A percentile compares a stretch with the other conserved stretches of the same genome.
phyloP scores from a whole-genome alignment of 495 filamentous ascomycete genomes.

The Tuber calosporum region DNA sequence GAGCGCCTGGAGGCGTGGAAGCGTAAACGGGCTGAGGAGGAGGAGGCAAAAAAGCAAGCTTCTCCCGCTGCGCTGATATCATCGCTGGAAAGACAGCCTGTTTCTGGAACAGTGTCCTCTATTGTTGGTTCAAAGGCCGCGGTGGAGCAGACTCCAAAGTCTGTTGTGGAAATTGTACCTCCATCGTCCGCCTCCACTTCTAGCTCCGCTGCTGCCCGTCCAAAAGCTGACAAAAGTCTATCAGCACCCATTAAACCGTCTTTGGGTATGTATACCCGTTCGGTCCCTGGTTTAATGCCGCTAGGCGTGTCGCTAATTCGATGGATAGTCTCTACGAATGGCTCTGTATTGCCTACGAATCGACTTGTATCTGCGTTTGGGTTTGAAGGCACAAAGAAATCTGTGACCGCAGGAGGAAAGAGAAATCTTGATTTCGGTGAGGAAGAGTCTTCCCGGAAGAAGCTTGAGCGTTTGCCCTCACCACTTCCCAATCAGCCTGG shows the following conservation, averaged over 20 bases:
- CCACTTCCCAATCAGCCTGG: slow-evolving; percentile 57
- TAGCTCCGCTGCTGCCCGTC: slow-evolving; percentile 46
- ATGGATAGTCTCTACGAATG: slow-evolving; percentile 41
- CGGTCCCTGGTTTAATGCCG: background rate
- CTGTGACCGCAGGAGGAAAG: slow-evolving; percentile 61
- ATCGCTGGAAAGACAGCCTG: slow-evolving; percentile 47
- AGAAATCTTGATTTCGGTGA: slow-evolving; percentile 76
- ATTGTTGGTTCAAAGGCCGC: slow-evolving; percentile 43
- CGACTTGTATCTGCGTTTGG: slow-evolving; percentile 72
- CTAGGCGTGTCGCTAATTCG: slow-evolving; percentile 38
- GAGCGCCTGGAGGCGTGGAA: slow-evolving; percentile 89
- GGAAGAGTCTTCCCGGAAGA: slow-evolving; percentile 75
- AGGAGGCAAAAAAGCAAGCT: slow-evolving; percentile 66
- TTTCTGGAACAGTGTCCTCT: slow-evolving; percentile 51
- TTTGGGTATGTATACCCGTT: slow-evolving; percentile 44
- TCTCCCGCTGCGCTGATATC: slow-evolving; percentile 54
- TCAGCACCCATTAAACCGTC: slow-evolving; percentile 48
- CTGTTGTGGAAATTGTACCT: slow-evolving; percentile 56
- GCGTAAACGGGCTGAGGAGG: slow-evolving; percentile 72
- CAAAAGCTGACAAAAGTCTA: slow-evolving; percentile 51
- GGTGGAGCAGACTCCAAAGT: slow-evolving; percentile 54
- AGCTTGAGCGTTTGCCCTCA: slow-evolving; percentile 78
- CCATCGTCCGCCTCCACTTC: slow-evolving; percentile 48
- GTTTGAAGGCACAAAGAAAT: slow-evolving; percentile 59
- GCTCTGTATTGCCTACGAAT: slow-evolving; percentile 52